phyloP scores from a whole-genome alignment of 2,329 filamentous ascomycete genomes.

The Neofusicoccum sp. region DNA sequence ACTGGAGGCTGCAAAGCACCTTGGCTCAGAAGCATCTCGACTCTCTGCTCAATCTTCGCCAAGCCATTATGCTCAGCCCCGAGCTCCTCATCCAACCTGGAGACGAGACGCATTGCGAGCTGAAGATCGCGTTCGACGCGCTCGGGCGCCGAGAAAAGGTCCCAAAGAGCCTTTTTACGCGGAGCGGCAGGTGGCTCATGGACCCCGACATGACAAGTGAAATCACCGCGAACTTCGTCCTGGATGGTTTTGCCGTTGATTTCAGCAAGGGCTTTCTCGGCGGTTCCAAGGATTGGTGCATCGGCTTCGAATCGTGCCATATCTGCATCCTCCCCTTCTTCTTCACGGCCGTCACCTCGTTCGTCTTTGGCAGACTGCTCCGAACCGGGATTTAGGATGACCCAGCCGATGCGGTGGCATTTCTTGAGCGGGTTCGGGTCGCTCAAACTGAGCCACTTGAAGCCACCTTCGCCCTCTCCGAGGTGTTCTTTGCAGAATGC shows the following conservation, averaged over 20 bases:
- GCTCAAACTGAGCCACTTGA: constrained; percentile 93
- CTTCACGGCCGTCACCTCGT: constrained; percentile 72
- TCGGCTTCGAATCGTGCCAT: constrained; percentile 30
- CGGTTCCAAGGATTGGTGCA: constrained; percentile 53
- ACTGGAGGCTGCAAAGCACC: constrained; percentile 74
- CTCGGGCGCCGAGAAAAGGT: constrained; percentile 92
- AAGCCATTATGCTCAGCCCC: constrained; percentile 76
- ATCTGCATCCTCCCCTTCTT: constrained; percentile 57
- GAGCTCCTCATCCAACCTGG: constrained; percentile 83
- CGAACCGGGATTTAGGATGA: constrained; percentile 83
- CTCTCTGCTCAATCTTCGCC: constrained; percentile 80
- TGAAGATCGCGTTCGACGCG: constrained; percentile 88
- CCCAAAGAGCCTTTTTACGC: constrained; percentile 94
- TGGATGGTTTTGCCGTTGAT: constrained; percentile 98
- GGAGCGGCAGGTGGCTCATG: constrained; percentile 86
- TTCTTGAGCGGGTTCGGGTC: constrained; percentile 97
- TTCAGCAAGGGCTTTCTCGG: constrained; percentile 87
- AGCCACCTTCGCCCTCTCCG: constrained; percentile 86
- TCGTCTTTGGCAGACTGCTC: constrained; percentile 69
- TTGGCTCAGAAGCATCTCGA: constrained; percentile 76
- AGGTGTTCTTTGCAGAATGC: constrained; percentile 93
- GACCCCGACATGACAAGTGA: constrained; percentile 95
- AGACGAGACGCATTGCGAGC: constrained; percentile 78
- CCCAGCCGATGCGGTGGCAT: constrained; percentile 97
- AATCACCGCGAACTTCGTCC: constrained; percentile 90